Evolutionary conservation across 176 grass and related monocot genomes (phyloP), one percentile per base, ranked within the genome.

Genomic region (Lolium multiflorum): DNA sequence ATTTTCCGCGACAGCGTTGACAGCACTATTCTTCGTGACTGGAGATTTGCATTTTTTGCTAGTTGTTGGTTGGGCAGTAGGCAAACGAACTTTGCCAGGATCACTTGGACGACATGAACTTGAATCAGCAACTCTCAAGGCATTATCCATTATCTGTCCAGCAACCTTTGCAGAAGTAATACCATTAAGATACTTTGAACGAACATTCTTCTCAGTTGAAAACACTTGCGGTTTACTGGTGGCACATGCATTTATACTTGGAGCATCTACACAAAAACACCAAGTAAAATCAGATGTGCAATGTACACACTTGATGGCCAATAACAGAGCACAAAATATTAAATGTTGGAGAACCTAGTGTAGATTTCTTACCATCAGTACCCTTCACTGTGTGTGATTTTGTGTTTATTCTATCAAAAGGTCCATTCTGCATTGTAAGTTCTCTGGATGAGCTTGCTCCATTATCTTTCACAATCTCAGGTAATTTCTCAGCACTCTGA

Each of bases 401-500:
- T 73, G 85, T 74, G 82, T 78, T 73, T 78, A 71, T 64, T 21
- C 26, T 70, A 84, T 70, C 78, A 82, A 69, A 24, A 80, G 70
- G 74, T 69, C 84, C 51, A 57, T 75, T 82, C 64, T 88, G 76
- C 47, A 83, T 35, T 92, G 88, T 87, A 58, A 24, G 59, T 64
- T 88, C 90, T 85, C 78, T 91, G 70, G 88, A 94, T 85, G 81
- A 66, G 16, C 82, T 82, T 68, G 77, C 82, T 37, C 67, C 89
- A 83, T 86, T 79, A 87, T 82, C 67, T 90, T 25, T 79, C 87
- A 26, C 54, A 73, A 37, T 81, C 64, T 90, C 86, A 26, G 73
- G 71, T 73, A 90, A 87, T 48, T 93, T 96, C 78, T 91, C 82
- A 58, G 77, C 79, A 88, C 82, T 88, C 88, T 91, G 84, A 85